A percentile compares a stretch with the other conserved stretches of the same genome.
phyloP scores from a whole-genome alignment of 2,329 filamentous ascomycete genomes.

The Zymoseptoria brevis region DNA sequence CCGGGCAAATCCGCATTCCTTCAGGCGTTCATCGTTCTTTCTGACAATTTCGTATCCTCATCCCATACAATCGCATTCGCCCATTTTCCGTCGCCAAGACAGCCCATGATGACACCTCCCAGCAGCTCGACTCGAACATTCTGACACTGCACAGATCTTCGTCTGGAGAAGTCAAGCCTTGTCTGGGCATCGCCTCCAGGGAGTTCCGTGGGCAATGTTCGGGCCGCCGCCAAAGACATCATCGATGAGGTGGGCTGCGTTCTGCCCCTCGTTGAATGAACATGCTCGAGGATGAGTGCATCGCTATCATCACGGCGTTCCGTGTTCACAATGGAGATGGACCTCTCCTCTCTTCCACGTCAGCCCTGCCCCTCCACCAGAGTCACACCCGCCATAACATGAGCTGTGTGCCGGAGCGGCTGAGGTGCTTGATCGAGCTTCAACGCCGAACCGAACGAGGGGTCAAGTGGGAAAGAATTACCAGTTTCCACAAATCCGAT shows the following conservation, averaged over 20 bases:
- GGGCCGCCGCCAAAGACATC: not conserved
- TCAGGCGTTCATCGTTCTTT: too few relatives aligned
- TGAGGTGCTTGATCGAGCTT: not conserved
- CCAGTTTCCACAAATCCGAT: not conserved
- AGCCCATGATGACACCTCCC: too few relatives aligned
- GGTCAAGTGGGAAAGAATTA: not conserved
- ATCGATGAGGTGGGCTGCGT: not conserved
- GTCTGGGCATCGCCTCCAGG: too few relatives aligned
- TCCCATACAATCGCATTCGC: too few relatives aligned
- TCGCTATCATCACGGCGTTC: too few relatives aligned
- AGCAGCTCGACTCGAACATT: not conserved
- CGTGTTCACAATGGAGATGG: not conserved
- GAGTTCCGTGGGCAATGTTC: not conserved
- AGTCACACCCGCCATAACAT: not conserved
- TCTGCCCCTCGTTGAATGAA: too few relatives aligned
- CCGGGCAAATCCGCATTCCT: too few relatives aligned
- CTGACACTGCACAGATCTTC: not conserved
- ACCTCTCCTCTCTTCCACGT: too few relatives aligned
- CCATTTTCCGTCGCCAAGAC: too few relatives aligned
- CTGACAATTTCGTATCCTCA: too few relatives aligned
- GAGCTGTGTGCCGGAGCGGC: not conserved
- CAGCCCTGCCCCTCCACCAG: not conserved
- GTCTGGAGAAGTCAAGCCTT: not conserved
- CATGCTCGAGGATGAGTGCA: too few relatives aligned
- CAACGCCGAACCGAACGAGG: not conserved